These are phyloP conservation scores for Teratosphaeria gauchensis DNA, from an alignment of 2,329 filamentous ascomycete species.

Conservation along the genomic window DNA sequence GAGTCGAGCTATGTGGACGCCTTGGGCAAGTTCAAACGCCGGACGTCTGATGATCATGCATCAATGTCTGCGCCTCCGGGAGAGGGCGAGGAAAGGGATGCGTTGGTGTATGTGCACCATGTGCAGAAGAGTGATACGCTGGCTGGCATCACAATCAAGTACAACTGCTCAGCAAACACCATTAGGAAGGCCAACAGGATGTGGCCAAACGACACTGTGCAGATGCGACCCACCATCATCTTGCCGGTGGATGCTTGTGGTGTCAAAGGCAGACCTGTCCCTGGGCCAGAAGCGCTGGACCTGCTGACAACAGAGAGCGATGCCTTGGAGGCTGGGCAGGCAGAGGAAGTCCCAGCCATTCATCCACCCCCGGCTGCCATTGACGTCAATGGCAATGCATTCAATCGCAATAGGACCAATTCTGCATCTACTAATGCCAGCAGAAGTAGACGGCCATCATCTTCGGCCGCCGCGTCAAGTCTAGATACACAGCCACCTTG, in stretches of 20 bases:
- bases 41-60: slow-evolving; percentile 55
- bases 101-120: slow-evolving; percentile 82
- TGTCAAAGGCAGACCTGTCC: slow-evolving; percentile 59
- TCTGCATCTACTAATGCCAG: slow-evolving; percentile 25
- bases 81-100: slow-evolving; percentile 58
- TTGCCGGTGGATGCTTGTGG: slow-evolving; percentile 85
- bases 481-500: slow-evolving; percentile 57
- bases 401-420: slow-evolving; percentile 26
- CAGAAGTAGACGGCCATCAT: slow-evolving; percentile 17
- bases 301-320: slow-evolving; percentile 23
- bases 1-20: slow-evolving; percentile 34
- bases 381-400: slow-evolving; percentile 10
- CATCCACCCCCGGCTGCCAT: slow-evolving; percentile 22
- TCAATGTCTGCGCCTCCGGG: slow-evolving; percentile 39
- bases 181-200: slow-evolving; percentile 84
- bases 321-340: slow-evolving; percentile 18
- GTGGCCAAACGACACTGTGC: slow-evolving; percentile 88
- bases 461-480: slow-evolving; percentile 26
- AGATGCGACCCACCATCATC: slow-evolving; percentile 68
- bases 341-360: slow-evolving; percentile 27
- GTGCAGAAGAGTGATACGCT: slow-evolving; percentile 78
- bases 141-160: slow-evolving; percentile 81
- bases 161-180: slow-evolving; percentile 72
- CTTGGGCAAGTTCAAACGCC: slow-evolving; percentile 48
- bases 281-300: slow-evolving; percentile 25